Evolutionary conservation across 2,329 filamentous ascomycete genomes (phyloP), one percentile per base, ranked within the genome.

Genomic region (Capronia coronata): DNA sequence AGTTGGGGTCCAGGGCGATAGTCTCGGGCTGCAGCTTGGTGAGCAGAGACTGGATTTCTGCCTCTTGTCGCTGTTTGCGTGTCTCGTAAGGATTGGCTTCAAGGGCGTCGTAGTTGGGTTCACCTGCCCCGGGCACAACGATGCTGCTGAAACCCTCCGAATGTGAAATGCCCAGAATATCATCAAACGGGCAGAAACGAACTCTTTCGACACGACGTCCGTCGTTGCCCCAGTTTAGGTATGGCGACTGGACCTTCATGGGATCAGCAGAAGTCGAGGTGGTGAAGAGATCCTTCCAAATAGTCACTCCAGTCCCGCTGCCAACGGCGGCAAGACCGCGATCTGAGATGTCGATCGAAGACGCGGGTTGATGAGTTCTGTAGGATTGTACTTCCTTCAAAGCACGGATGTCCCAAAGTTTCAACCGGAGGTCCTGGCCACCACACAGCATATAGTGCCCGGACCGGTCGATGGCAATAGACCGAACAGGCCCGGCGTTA

Each of bases 21-120:
- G 97, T 98, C 64, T 95, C 91, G 2, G 93, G 91, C 63, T 90
- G 82, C 41, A 98, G 76, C 73, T 98, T 98, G 75, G 94, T 94
- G 61, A 98, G 80, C 57, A 98, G 76, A 10, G 79, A 76, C 73
- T 86, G 88, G 67, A 98, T 89, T 69, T 98, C 93, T 43, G 79
- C 78, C 69, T 98, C 93, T 68, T 94, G 90, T 62, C 93, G 81
- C 71, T 97, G 90, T 71, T 93, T 94, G 63, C 75, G 78, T 46
- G 85, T 95, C 71, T 97, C 93, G 77, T 91, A 97, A 27, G 93
- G 93, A 73, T 98, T 98, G 61, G 83, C 76, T 68, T 98, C 93
- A 46, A 96, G 75, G 2, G 89, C 86, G 67, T 98, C 93, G 66
- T 87, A 96, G 77, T 97, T 97, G 65, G 93, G 83, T 68, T 98